A percentile compares a stretch with the other conserved stretches of the same genome.
phyloP scores from a whole-genome alignment of 2,329 filamentous ascomycete species.

The Curvularia lunata region DNA sequence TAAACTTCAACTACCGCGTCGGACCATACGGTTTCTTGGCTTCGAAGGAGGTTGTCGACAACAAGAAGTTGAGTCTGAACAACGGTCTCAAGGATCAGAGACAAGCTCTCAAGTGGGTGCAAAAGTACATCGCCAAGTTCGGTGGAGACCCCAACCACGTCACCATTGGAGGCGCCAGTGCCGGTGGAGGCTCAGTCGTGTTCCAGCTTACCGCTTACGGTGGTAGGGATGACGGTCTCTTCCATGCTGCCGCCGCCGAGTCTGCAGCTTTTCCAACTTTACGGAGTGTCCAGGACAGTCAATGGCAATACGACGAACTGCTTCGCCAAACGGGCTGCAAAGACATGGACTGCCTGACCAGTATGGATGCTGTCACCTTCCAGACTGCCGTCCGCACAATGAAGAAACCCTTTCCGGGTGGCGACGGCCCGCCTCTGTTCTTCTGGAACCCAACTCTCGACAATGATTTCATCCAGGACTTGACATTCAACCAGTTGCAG shows the following conservation, averaged over 20 bases:
- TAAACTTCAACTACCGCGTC: constrained; percentile 52
- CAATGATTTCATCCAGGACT: constrained; percentile 51
- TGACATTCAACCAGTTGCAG: constrained; percentile 48
- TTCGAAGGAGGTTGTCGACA: constrained; percentile 36
- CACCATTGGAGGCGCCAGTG: constrained; percentile 48
- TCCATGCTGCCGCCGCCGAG: constrained; percentile 44
- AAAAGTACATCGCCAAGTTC: constrained; percentile 47
- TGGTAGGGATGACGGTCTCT: constrained; percentile 47
- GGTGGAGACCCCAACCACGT: constrained; percentile 51
- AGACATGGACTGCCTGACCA: constrained; percentile 48
- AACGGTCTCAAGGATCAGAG: constrained; percentile 50
- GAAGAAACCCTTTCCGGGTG: constrained; percentile 49
- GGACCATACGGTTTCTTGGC: constrained; percentile 50
- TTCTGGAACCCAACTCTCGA: constrained; percentile 54
- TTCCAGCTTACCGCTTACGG: constrained; percentile 48
- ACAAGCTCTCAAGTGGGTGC: constrained; percentile 46
- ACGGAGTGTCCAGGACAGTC: constrained; percentile 46
- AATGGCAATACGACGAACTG: constrained; percentile 53
- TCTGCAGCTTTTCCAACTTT: constrained; percentile 51
- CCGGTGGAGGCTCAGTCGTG: constrained; percentile 50
- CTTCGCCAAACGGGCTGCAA: constrained; percentile 46
- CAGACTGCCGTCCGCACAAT: constrained; percentile 48
- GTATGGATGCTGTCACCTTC: constrained; percentile 45
- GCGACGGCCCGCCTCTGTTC: constrained; percentile 42
- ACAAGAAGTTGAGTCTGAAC: constrained; percentile 42